phyloP scores from a whole-genome alignment of 164 flowering plant genomes.

The Brasenia schreberi region DNA sequence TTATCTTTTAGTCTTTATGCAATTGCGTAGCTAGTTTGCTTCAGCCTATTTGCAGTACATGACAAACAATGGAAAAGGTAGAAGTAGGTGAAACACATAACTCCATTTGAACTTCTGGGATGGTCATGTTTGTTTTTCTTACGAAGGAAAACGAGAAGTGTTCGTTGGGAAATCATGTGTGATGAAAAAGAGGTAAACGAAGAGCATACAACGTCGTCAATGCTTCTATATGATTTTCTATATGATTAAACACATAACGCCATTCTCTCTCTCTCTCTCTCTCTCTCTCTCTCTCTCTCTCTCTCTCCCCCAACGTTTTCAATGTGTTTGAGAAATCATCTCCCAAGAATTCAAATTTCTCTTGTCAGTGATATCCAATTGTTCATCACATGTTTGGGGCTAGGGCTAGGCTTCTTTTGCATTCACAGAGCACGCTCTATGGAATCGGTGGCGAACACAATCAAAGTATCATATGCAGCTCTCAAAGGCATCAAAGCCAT shows the following conservation, averaged over 20 bases:
- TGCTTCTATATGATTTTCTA: no score
- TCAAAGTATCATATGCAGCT: slow-evolving; percentile 7
- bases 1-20: not conserved
- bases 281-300: no score
- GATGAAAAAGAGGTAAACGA: no score
- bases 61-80: not conserved
- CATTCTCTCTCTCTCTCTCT: no score
- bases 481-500: slow-evolving; percentile 6
- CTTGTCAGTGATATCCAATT: not conserved
- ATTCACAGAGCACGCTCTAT: slow-evolving; percentile 2
- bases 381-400: slow-evolving; percentile 1
- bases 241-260: no score
- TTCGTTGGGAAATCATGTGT: not conserved
- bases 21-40: not conserved
- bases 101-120: not conserved
- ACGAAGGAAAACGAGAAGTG: not conserved
- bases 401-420: slow-evolving; percentile 7
- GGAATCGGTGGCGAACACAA: slow-evolving; percentile 7
- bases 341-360: not conserved
- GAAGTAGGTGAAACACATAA: not conserved
- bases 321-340: not conserved
- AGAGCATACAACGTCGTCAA: no score
- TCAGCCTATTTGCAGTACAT: not conserved
- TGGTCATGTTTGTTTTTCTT: not conserved
- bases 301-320: no score